Percentiles rank a stretch among this genome's conserved stretches.
These are phyloP conservation scores for Meyerozyma sp. DNA, from an alignment of 1,139 yeast genomes.

Conservation along the genomic window DNA sequence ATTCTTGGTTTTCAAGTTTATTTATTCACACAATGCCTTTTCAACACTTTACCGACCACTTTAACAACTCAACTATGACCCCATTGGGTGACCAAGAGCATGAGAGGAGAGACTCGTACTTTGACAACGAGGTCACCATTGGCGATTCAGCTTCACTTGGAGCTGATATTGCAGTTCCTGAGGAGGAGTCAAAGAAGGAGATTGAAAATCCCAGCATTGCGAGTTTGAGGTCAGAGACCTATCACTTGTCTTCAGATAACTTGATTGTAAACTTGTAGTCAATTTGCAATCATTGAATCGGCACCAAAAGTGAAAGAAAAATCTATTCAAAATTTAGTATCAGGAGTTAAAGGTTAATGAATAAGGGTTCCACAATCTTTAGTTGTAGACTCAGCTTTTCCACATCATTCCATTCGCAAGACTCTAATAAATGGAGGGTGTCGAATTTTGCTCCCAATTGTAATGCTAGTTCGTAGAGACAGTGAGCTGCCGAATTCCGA, in stretches of 20 bases:
- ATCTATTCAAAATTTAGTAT: not conserved
- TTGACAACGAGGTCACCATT: slow-evolving; percentile 3
- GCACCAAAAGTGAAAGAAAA: not conserved
- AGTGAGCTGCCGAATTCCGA: slow-evolving; percentile 26
- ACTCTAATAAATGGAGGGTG: slow-evolving; percentile 7
- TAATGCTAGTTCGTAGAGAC: slow-evolving; percentile 27
- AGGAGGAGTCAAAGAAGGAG: slow-evolving; percentile 2
- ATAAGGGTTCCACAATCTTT: not conserved
- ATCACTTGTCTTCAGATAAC: slow-evolving; percentile 21
- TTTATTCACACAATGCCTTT: slow-evolving; percentile 9
- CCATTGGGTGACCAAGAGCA: slow-evolving; percentile 7
- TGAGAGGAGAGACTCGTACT: slow-evolving; percentile 8
- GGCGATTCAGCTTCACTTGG: slow-evolving; percentile 4
- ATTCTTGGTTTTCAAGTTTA: not conserved
- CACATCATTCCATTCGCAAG: slow-evolving; percentile 17
- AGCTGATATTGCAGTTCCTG: not conserved
- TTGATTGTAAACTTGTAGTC: slow-evolving; percentile 22
- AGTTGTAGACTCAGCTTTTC: not conserved
- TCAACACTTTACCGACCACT: slow-evolving; percentile 12
- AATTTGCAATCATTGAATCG: not conserved
- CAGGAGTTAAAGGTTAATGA: not conserved
- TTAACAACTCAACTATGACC: slow-evolving; percentile 13
- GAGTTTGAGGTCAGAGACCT: slow-evolving; percentile 12
- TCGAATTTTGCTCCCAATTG: slow-evolving; percentile 8
- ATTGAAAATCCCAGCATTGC: slow-evolving; percentile 3